phyloP scores from a whole-genome alignment of 495 filamentous ascomycete genomes.

The Stereocaulon alpinum region DNA sequence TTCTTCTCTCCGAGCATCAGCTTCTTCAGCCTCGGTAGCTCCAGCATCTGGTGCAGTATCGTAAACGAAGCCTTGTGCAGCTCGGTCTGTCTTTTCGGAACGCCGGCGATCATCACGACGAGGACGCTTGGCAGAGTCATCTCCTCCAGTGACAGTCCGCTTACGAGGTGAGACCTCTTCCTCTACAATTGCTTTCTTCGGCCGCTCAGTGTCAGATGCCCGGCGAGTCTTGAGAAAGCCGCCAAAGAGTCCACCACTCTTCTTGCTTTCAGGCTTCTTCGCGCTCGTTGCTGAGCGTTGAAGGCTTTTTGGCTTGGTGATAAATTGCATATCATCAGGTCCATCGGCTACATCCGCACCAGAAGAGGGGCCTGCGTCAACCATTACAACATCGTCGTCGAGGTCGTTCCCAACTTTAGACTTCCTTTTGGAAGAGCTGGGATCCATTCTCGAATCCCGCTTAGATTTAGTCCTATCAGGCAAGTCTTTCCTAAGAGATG shows the following conservation, averaged over 20 bases:
- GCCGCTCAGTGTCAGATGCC: slow-evolving; percentile 15
- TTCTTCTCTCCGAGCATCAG: slow-evolving; percentile 42
- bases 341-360: slow-evolving; percentile 32
- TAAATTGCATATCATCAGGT: slow-evolving; percentile 58
- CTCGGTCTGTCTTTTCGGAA: slow-evolving; percentile 33
- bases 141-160: slow-evolving; percentile 26
- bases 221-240: slow-evolving; percentile 31
- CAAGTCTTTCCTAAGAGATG: slow-evolving; percentile 10
- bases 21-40: slow-evolving; percentile 42
- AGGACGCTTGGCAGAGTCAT: slow-evolving; percentile 32
- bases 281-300: slow-evolving; percentile 35
- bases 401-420: slow-evolving; percentile 23
- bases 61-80: slow-evolving; percentile 36
- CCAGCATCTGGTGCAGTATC: slow-evolving; percentile 29
- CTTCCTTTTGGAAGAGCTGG: slow-evolving; percentile 16
- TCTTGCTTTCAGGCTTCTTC: slow-evolving; percentile 37
- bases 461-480: slow-evolving; percentile 18
- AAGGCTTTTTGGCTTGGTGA: slow-evolving; percentile 58
- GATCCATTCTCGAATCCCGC: slow-evolving; percentile 13
- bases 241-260: slow-evolving; percentile 38
- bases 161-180: slow-evolving; percentile 23
- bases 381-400: slow-evolving; percentile 39
- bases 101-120: slow-evolving; percentile 37
- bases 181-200: slow-evolving; percentile 18
- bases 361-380: slow-evolving; percentile 34